phyloP scores from a whole-genome alignment of 495 filamentous ascomycete species.

The Penicillium turbatum region DNA sequence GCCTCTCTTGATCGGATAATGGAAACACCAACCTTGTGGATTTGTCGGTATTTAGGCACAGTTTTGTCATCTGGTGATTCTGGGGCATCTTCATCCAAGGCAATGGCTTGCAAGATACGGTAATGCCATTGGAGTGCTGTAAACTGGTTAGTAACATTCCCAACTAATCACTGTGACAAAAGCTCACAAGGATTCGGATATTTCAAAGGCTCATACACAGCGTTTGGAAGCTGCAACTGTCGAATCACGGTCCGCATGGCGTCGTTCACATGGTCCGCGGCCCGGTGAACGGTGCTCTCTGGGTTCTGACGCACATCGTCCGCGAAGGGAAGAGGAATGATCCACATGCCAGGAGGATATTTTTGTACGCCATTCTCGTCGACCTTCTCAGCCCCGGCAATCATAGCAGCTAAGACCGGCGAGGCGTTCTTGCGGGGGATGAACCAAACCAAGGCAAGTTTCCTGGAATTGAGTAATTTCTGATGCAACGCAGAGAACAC shows the following conservation, averaged over 20 bases:
- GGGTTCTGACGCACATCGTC: slow-evolving; percentile 83
- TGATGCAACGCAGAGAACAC: slow-evolving; percentile 89
- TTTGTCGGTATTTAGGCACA: slow-evolving; percentile 73
- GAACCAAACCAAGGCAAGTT: slow-evolving; percentile 85
- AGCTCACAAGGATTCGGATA: slow-evolving; percentile 78
- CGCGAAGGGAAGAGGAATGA: slow-evolving; percentile 81
- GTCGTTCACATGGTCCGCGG: slow-evolving; percentile 70
- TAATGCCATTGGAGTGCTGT: slow-evolving; percentile 93
- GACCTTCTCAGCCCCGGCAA: slow-evolving; percentile 64
- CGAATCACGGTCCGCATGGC: slow-evolving; percentile 75
- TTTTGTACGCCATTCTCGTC: slow-evolving; percentile 64
- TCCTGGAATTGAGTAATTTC: slow-evolving; percentile 72
- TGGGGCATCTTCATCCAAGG: slow-evolving; percentile 87
- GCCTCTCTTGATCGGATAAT: neutral
- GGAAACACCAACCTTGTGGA: slow-evolving; percentile 59
- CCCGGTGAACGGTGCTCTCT: slow-evolving; percentile 49
- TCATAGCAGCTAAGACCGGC: slow-evolving; percentile 73
- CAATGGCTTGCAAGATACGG: slow-evolving; percentile 85
- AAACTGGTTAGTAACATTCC: slow-evolving; percentile 5
- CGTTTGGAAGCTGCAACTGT: slow-evolving; percentile 87
- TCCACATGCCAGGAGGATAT: slow-evolving; percentile 83
- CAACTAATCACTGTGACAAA: neutral
- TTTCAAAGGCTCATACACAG: slow-evolving; percentile 71
- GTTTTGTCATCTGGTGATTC: slow-evolving; percentile 79
- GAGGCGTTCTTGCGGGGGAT: slow-evolving; percentile 74